phyloP scores from a whole-genome alignment of 257 asterid species.

The Gentiana dahurica region DNA sequence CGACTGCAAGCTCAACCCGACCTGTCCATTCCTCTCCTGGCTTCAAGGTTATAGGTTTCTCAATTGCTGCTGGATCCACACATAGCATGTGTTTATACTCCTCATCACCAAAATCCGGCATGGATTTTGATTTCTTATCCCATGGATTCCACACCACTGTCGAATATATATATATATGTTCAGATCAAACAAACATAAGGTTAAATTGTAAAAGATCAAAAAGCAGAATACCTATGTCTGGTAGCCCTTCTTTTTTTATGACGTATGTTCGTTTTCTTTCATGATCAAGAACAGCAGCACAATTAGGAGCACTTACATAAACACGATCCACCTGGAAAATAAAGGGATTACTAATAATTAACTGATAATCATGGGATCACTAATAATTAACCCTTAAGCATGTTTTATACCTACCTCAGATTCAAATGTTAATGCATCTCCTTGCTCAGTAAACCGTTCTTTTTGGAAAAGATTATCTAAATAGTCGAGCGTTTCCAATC shows the following conservation, averaged over 20 bases:
- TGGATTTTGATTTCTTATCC: slow-evolving; percentile 82
- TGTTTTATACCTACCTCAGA: slow-evolving; percentile 46
- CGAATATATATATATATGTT: neutral
- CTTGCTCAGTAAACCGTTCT: slow-evolving; percentile 91
- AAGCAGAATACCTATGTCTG: slow-evolving; percentile 57
- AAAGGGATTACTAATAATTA: too few species aligned
- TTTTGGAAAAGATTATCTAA: slow-evolving; percentile 66
- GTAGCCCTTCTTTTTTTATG: slow-evolving; percentile 75
- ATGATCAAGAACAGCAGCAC: slow-evolving; percentile 78
- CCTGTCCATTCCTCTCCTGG: slow-evolving; percentile 94
- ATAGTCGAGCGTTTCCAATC: slow-evolving; percentile 88
- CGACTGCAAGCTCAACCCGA: slow-evolving; percentile 53
- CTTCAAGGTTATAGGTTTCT: slow-evolving; percentile 56
- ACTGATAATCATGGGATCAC: too few species aligned
- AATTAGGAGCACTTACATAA: slow-evolving; percentile 57
- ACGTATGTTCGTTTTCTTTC: slow-evolving; percentile 79
- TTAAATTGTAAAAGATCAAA: neutral
- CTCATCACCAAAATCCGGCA: slow-evolving; percentile 78
- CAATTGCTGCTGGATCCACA: slow-evolving; percentile 70
- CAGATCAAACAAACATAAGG: neutral
- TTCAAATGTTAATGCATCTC: slow-evolving; percentile 92
- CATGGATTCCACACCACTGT: slow-evolving; percentile 96
- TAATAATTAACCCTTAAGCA: too few species aligned
- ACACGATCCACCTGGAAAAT: slow-evolving; percentile 73
- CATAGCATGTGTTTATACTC: slow-evolving; percentile 89